Conservation (phyloP, 2,329 filamentous ascomycete species). For the Pseudogymnoascus sp. region DNA sequence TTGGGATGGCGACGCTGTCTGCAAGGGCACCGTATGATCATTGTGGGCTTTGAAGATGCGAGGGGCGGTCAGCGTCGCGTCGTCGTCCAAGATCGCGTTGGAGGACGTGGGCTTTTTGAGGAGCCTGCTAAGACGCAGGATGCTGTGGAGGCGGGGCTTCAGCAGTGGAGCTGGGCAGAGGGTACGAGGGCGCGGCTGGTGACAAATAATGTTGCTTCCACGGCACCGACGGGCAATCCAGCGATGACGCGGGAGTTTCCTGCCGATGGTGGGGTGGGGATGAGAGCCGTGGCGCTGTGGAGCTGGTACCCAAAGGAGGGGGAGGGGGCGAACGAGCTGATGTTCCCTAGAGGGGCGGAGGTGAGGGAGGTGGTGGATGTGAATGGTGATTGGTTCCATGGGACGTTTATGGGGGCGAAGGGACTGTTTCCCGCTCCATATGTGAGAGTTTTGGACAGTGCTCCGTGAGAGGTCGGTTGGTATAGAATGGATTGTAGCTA, state of each 20-base stretch:
- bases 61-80: slow-evolving; percentile 59
- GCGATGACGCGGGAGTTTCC: slow-evolving; percentile 45
- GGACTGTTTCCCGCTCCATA: slow-evolving; percentile 77
- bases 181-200: slow-evolving; percentile 39
- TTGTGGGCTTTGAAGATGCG: slow-evolving; percentile 66
- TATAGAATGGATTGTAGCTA: neutral
- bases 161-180: slow-evolving; percentile 46
- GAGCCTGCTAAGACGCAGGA: slow-evolving; percentile 32
- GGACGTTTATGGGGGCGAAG: slow-evolving; percentile 70
- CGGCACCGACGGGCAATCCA: slow-evolving; percentile 26
- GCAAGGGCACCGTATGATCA: slow-evolving; percentile 73
- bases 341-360: slow-evolving; percentile 77
- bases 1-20: slow-evolving; percentile 78
- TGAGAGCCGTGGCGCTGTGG: slow-evolving; percentile 59
- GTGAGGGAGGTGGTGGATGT: slow-evolving; percentile 77
- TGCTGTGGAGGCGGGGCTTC: slow-evolving; percentile 30
- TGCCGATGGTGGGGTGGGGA: slow-evolving; percentile 65
- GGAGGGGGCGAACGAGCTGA: slow-evolving; percentile 62
- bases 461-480: neutral
- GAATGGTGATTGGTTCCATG: slow-evolving; percentile 86
- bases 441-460: slow-evolving; percentile 43
- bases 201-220: slow-evolving; percentile 41
- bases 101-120: slow-evolving; percentile 61
- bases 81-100: slow-evolving; percentile 65
- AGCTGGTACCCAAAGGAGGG: slow-evolving; percentile 63